Evolutionary conservation across 768 basidiomycete species (phyloP).

Genomic region (Suillus bovinus): DNA sequence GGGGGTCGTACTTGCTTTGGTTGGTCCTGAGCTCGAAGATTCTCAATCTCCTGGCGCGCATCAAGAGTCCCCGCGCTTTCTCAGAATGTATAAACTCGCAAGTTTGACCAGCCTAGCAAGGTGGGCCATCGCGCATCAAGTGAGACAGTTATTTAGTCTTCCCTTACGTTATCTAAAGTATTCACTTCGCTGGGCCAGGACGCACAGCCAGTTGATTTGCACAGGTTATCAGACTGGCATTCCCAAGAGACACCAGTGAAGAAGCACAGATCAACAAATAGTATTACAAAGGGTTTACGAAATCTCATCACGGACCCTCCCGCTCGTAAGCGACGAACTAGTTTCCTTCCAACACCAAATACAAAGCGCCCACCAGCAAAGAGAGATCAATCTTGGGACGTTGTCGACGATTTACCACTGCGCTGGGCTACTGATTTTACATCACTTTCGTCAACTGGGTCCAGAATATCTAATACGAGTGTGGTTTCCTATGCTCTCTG

Average conservation of each 20-base stretch:
- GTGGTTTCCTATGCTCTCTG: constrained; percentile 71
- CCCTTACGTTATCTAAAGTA: constrained; percentile 12
- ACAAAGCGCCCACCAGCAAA: constrained; percentile 33
- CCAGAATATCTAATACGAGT: constrained; percentile 56
- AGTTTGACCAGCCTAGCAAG: constrained; percentile 75
- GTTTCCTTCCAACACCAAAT: constrained; percentile 33
- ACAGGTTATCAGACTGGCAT: constrained; percentile 50
- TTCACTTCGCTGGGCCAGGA: constrained; percentile 39
- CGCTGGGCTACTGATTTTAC: constrained; percentile 90
- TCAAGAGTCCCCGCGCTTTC: constrained; percentile 50
- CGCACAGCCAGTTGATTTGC: constrained; percentile 60
- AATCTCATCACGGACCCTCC: constrained; percentile 52
- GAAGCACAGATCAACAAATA: constrained; percentile 53
- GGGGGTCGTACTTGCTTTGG: constrained; percentile 76
- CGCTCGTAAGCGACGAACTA: constrained; percentile 26
- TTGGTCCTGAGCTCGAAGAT: constrained; percentile 60
- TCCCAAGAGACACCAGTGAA: constrained; percentile 46
- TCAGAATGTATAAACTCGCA: constrained; percentile 84
- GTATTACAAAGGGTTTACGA: constrained; percentile 64
- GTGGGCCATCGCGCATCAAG: constrained; percentile 72
- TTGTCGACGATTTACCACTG: constrained; percentile 70
- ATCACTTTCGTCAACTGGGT: constrained; percentile 67
- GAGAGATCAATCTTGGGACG: constrained; percentile 64
- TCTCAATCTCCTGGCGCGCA: constrained; percentile 44
- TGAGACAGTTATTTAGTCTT: constrained; percentile 26